A percentile compares a stretch with the other conserved stretches of the same genome.
Evolutionary conservation across 73 alveolate genomes (phyloP).

Genomic region (Halteria grandinella): DNA sequence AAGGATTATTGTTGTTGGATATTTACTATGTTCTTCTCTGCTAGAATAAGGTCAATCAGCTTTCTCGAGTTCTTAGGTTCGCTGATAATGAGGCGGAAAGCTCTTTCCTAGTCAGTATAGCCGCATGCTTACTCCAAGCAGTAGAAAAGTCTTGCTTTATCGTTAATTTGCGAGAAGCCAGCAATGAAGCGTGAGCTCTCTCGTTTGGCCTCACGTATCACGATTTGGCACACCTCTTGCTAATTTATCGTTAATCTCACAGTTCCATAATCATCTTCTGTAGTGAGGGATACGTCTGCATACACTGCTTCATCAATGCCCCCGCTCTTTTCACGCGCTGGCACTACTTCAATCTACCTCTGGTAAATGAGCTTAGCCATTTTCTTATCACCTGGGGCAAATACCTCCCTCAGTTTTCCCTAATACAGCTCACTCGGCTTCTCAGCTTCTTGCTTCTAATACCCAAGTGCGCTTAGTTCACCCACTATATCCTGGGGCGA

Average conservation of each 20-base stretch:
- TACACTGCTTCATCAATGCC: too few relatives aligned
- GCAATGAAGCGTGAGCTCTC: constrained; percentile 1
- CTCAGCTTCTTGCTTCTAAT: background rate
- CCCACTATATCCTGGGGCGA: background rate
- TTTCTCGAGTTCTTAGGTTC: background rate
- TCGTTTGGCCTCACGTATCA: background rate
- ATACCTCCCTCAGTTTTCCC: constrained; percentile 29
- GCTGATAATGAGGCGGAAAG: background rate
- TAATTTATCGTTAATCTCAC: too few relatives aligned
- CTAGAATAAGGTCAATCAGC: background rate
- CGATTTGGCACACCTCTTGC: too few relatives aligned
- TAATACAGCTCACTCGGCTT: background rate
- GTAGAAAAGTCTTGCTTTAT: background rate
- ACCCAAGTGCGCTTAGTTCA: background rate
- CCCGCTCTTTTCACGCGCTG: too few relatives aligned
- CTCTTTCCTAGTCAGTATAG: constrained; percentile 29
- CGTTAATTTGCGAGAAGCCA: background rate
- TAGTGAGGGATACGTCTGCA: too few relatives aligned
- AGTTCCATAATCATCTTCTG: too few relatives aligned
- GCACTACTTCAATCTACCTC: too few relatives aligned
- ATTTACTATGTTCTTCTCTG: constrained; percentile 22
- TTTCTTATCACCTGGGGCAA: too few relatives aligned
- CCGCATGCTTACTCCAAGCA: constrained; percentile 5
- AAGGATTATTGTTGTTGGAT: background rate
- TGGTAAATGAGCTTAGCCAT: too few relatives aligned